Evolutionary conservation across 129 eudicot species (phyloP), one percentile per base, ranked within the genome.

Genomic region (Tanacetum coccineum): DNA sequence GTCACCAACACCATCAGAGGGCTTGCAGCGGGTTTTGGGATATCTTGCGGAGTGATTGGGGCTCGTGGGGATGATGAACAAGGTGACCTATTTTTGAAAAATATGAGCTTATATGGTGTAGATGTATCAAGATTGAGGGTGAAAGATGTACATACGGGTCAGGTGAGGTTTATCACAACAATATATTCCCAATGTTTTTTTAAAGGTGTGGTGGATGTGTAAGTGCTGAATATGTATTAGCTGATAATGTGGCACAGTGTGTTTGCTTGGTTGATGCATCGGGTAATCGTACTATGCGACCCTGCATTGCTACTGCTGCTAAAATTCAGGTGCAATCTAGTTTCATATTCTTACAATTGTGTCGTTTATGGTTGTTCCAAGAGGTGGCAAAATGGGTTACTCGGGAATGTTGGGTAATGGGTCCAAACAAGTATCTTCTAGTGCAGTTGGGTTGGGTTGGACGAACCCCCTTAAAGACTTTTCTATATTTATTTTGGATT

Each of bases 1-100:
- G 97, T 94, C 15, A 86, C 99, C 65, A 94, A 94, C 79, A 94
- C 97, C 57, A 85, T 94, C 76, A 79, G 99, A 77, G 99, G 99
- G 54, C 83, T 94, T 17, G 76, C 99, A 58, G 78, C 95, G 9
- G 91, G 97, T 40, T 94, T 94, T 68, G 97, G 99, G 70, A 62
- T 94, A 60, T 70, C 81, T 10, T 80, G 93, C 76, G 99, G 99
- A 11, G 87, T 94, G 51, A 83, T 94, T 30, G 99, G 99, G 64
- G 99, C 99, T 1, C 89, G 90, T 71, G 99, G 97, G 21, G 88
- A 87, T 54, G 99, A 94, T 70, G 95, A 94, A 75, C 84, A 87
- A 74, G 99, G 99, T 21, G 74, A 79, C 63, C 74, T 94, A 67
- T 94, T 94, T 61, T 14, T 87, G 15, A 68, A 79, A 60, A 82